Base-by-base conservation (phyloP, 345 rosid genomes). In the Salix viminalis region DNA sequence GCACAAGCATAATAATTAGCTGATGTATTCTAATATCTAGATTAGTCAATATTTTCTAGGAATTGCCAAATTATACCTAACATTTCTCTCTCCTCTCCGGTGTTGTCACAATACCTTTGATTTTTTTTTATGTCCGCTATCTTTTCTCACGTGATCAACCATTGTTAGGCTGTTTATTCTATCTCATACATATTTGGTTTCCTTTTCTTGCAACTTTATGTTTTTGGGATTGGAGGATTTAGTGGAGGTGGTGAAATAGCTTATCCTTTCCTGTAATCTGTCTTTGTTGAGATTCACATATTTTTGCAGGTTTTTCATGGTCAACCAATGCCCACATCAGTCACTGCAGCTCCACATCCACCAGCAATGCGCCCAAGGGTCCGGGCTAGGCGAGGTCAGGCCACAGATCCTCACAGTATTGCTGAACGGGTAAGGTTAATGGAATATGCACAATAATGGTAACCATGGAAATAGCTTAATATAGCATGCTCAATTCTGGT, bases 381-480 rank as follows among this genome's bases (percentile, higher is more conserved):
- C 54, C 89, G 99, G 75, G 99, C 99, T 85, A 88, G 99, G 81
- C 87, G 99, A 84, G 99, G 99, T 67, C 99, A 96, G 74, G 99
- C 99, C 76, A 96, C 99, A 56, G 99, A 96, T 90, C 99, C 99
- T 48, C 99, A 96, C 77, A 96, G 99, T 86, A 96, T 96, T 65
- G 99, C 99, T 78, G 99, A 96, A 80, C 80, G 99, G 86, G 99
- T 96, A 90, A 81, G 83, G 62, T 21, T 65, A 58, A n/a, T 24
- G 13, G 30, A 69, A 42, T 37, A 10, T 39, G 68, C 19, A 7
- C 32, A 36, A 24, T 11, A n/a, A 9, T 58, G 64, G 13, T 42
- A 58, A n/a, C 28, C 15, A 23, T 58, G 15, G 28, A 58, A 58
- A 58, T n/a, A n/a, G 64, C 28, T n/a, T 58, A 10, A 58, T 58